Percentiles rank a stretch among this genome's conserved stretches.
phyloP scores from a whole-genome alignment of 768 basidiomycete species.

The Lentinula aciculospora region DNA sequence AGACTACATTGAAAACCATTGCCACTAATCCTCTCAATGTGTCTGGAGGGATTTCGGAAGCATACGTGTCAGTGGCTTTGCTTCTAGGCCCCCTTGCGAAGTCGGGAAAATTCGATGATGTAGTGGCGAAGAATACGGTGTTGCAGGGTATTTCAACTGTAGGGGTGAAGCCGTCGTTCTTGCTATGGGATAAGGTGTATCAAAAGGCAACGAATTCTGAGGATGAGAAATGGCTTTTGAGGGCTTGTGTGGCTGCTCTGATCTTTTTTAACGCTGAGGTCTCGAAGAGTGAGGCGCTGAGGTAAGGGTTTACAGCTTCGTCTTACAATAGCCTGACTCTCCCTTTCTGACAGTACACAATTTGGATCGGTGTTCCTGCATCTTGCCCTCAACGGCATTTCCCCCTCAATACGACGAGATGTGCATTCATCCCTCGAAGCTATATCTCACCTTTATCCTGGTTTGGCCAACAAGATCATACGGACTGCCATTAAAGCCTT shows the following conservation, averaged over 20 bases:
- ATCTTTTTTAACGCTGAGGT: constrained; percentile 45
- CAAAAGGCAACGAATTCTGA: constrained; percentile 42
- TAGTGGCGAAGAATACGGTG: constrained; percentile 40
- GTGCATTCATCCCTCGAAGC: constrained; percentile 36
- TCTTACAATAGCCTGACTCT: neutral
- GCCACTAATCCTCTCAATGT: constrained; percentile 54
- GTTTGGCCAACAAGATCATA: constrained; percentile 36
- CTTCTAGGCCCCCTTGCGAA: constrained; percentile 57
- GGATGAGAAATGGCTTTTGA: constrained; percentile 75
- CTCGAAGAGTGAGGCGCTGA: constrained; percentile 43
- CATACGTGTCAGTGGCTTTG: constrained; percentile 69
- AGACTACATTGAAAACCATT: constrained; percentile 62
- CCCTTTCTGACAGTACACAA: constrained; percentile 35
- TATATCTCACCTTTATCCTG: constrained; percentile 34
- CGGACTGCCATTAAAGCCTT: constrained; percentile 52
- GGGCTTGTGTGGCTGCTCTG: constrained; percentile 50
- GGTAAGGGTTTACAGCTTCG: constrained; percentile 31
- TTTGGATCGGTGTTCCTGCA: constrained; percentile 67
- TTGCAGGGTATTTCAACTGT: constrained; percentile 43
- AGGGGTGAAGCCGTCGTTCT: constrained; percentile 72
- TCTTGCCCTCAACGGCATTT: constrained; percentile 54
- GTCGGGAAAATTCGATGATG: constrained; percentile 45
- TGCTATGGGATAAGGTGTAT: constrained; percentile 86
- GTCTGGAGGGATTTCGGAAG: constrained; percentile 71
- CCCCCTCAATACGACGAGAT: constrained; percentile 46